These are phyloP conservation scores for Tarenaya hassleriana DNA, from an alignment of 345 rosid genomes.

Conservation along the genomic window DNA sequence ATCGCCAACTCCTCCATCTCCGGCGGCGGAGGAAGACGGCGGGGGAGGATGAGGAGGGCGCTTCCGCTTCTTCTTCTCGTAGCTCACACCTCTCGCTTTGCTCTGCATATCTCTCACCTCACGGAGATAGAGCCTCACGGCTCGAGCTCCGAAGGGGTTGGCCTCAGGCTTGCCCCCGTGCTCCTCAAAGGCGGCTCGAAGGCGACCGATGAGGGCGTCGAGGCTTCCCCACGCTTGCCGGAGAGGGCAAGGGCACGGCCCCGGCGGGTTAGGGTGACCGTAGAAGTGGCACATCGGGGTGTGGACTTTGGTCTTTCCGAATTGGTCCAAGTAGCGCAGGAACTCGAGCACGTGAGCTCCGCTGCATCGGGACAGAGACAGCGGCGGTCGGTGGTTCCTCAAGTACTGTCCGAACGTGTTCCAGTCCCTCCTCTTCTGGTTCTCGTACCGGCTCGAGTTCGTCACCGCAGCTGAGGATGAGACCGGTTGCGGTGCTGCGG, in stretches of 20 bases:
- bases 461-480: constrained; percentile 30
- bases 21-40: background rate
- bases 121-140: constrained; percentile 38
- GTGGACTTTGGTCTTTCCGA: constrained; percentile 46
- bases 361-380: constrained; percentile 33
- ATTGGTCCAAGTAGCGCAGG: constrained; percentile 45
- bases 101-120: constrained; percentile 44
- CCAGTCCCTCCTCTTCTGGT: constrained; percentile 49
- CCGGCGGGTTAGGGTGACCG: constrained; percentile 42
- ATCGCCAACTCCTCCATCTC: background rate
- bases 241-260: constrained; percentile 44
- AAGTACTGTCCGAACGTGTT: constrained; percentile 45
- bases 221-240: constrained; percentile 54
- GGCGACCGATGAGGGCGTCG: constrained; percentile 44
- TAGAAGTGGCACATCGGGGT: constrained; percentile 38
- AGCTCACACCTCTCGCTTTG: constrained; percentile 44
- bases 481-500: constrained; percentile 25
- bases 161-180: constrained; percentile 43
- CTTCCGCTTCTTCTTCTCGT: constrained; percentile 48
- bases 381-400: constrained; percentile 41
- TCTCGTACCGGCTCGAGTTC: constrained; percentile 37
- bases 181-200: constrained; percentile 46
- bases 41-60: constrained; percentile 24
- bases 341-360: constrained; percentile 45
- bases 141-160: constrained; percentile 40